Evolutionary conservation across 176 grass and related monocot genomes (phyloP).

Genomic region (Saccharum officinarum): DNA sequence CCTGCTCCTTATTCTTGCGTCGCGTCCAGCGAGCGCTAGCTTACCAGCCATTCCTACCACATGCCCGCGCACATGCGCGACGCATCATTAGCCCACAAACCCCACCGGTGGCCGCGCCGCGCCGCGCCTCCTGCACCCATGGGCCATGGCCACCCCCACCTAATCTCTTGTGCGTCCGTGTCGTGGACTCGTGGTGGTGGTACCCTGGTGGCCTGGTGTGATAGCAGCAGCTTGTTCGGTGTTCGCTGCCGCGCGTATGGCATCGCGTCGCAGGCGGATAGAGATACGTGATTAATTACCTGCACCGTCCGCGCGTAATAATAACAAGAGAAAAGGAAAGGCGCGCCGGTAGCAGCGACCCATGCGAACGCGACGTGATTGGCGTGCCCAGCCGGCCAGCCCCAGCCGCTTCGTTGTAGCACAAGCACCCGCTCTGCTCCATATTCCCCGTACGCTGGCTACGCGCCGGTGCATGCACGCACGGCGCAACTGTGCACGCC

Average conservation of each 20-base stretch:
- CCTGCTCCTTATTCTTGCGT: neutral
- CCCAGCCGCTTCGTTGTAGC: neutral
- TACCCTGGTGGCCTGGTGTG: neutral
- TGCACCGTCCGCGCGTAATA: too few species aligned
- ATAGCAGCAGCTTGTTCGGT: neutral
- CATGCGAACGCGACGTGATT: neutral
- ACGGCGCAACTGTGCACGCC: neutral
- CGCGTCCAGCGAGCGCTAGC: neutral
- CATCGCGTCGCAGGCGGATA: neutral
- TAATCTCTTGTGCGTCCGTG: neutral
- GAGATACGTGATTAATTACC: neutral
- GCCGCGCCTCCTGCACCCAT: neutral
- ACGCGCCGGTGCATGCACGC: neutral
- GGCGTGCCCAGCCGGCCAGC: too few species aligned
- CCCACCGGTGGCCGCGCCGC: too few species aligned
- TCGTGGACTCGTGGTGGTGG: neutral
- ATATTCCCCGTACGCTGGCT: neutral
- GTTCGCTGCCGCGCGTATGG: neutral
- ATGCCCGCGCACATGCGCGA: slow-evolving; percentile 27
- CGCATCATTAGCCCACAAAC: slow-evolving; percentile 8
- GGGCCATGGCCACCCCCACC: neutral
- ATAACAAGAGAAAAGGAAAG: too few species aligned
- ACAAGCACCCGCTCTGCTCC: neutral
- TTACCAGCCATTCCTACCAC: slow-evolving; percentile 12
- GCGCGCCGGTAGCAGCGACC: neutral